Evolutionary conservation across 148 eudicot species (phyloP).

Genomic region (Camellia sinensis): DNA sequence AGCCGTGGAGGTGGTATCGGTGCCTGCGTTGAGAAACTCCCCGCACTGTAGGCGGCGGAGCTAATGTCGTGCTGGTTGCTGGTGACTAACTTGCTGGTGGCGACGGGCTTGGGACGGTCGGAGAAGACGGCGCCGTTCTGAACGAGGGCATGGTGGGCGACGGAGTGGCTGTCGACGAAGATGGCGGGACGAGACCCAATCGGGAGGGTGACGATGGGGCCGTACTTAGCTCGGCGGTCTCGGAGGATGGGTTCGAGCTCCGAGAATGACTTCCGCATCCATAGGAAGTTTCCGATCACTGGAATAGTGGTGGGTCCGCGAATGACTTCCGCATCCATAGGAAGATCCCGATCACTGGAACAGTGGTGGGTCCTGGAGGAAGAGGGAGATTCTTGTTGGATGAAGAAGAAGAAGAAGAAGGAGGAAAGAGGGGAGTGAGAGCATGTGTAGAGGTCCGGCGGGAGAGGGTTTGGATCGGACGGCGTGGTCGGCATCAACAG

Average conservation of each 20-base stretch:
- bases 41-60: conserved; percentile 30
- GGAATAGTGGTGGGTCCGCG: conserved; percentile 37
- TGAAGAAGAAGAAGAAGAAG: background rate
- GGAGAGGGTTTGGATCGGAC: too few relatives aligned
- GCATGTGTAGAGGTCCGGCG: too few relatives aligned
- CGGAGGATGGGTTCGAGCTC: conserved; percentile 44
- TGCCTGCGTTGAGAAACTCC: conserved; percentile 63
- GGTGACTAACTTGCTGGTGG: conserved; percentile 22
- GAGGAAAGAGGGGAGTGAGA: background rate
- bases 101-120: conserved; percentile 45
- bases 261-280: conserved; percentile 36
- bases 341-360: too few relatives aligned
- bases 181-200: conserved; percentile 30
- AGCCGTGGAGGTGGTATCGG: conserved; percentile 70
- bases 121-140: conserved; percentile 63
- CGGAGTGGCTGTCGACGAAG: conserved; percentile 36
- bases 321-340: too few relatives aligned
- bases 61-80: conserved; percentile 14
- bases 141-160: conserved; percentile 60
- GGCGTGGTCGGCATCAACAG: too few relatives aligned
- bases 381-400: conserved; percentile 11
- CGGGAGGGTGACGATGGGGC: conserved; percentile 50
- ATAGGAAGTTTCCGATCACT: conserved; percentile 30
- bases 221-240: conserved; percentile 29
- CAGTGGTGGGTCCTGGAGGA: conserved; percentile 69